Conservation (phyloP, 2,329 filamentous ascomycete species). For the Graphilbum ipis-grandicollis region DNA sequence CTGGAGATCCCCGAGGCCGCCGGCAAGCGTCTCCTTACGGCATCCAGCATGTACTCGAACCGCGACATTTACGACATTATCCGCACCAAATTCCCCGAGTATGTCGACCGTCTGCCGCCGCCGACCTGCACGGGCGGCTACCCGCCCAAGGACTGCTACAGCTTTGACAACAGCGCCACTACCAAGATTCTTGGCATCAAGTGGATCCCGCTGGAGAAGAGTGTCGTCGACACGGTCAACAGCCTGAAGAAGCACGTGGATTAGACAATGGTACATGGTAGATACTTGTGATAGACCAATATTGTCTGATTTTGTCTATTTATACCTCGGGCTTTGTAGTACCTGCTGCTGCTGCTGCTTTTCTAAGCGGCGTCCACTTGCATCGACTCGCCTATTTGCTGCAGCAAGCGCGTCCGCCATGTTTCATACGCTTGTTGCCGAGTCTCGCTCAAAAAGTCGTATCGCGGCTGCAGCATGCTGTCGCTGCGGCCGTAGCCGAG, state of each 20-base stretch:
- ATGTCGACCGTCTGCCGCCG: slow-evolving; percentile 27
- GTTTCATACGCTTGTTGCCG: slow-evolving; percentile 40
- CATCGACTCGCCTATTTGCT: slow-evolving; percentile 23
- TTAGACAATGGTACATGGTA: neutral
- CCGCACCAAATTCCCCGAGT: slow-evolving; percentile 30
- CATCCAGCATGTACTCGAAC: slow-evolving; percentile 28
- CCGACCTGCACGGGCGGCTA: slow-evolving; percentile 26
- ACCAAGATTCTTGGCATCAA: slow-evolving; percentile 43
- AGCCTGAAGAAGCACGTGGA: slow-evolving; percentile 29
- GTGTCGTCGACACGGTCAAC: slow-evolving; percentile 44
- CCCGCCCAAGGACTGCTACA: slow-evolving; percentile 25
- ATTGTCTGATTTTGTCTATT: no score
- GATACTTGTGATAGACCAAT: no score
- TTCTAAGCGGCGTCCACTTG: no score
- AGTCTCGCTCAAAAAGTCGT: slow-evolving; percentile 52
- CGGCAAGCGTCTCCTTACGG: slow-evolving; percentile 33
- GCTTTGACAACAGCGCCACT: slow-evolving; percentile 40
- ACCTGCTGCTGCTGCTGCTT: slow-evolving; percentile 2
- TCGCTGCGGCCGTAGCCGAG: slow-evolving; percentile 31
- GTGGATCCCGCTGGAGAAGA: slow-evolving; percentile 44
- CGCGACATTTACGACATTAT: slow-evolving; percentile 24
- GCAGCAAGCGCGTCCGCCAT: slow-evolving; percentile 48
- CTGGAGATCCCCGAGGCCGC: slow-evolving; percentile 28
- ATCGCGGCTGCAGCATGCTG: slow-evolving; percentile 60
- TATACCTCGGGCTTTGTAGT: no score